Base-by-base conservation (phyloP, 2,329 filamentous ascomycete genomes). In the Botrytis squamosa region DNA sequence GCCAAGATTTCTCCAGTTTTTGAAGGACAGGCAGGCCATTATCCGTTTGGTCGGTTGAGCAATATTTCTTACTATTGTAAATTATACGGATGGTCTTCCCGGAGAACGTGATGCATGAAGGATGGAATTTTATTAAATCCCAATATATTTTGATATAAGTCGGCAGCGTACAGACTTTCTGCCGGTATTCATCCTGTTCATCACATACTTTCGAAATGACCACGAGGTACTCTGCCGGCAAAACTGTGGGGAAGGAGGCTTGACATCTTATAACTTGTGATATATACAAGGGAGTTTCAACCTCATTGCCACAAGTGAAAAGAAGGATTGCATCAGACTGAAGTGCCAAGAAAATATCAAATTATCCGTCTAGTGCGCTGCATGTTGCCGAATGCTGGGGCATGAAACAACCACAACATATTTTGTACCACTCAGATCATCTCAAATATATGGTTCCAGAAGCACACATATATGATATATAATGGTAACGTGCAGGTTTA, bases 61-160 rank as follows among this genome's bases (percentile, higher is more conserved):
- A 59, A 42, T 62, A 63, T 49, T 46, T n/a, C 33, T 36, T 20
- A 18, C n/a, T 12, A 33, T 52, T 29, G 16, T 49, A 52, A 49
- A 33, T 67, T 71, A 52, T 46, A 69, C 76, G 75, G 74, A 69
- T 59, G 64, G 73, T 29, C 29, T 59, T 75, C 71, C 75, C 75
- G 75, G 63, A 40, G 64, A 77, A 67, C 72, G 69, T 75, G 75
- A 77, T 70, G 70, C 71, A 67, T 42, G 60, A 57, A 59, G 70
- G 49, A 38, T 46, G 40, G 36, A 59, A 59, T 74, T 73, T 55
- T 36, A 73, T 73, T 74, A 55, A 71, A 66, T 69, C 46, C 63
- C 71, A 76, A 77, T 77, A 73, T 64, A 68, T 74, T 73, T 66
- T 40, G 74, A 71, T 75, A 73, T 75, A 73, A 74, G 73, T 71